These are phyloP conservation scores for Emericellopsis atlantica DNA, from an alignment of 2,329 filamentous ascomycete species.

Conservation along the genomic window DNA sequence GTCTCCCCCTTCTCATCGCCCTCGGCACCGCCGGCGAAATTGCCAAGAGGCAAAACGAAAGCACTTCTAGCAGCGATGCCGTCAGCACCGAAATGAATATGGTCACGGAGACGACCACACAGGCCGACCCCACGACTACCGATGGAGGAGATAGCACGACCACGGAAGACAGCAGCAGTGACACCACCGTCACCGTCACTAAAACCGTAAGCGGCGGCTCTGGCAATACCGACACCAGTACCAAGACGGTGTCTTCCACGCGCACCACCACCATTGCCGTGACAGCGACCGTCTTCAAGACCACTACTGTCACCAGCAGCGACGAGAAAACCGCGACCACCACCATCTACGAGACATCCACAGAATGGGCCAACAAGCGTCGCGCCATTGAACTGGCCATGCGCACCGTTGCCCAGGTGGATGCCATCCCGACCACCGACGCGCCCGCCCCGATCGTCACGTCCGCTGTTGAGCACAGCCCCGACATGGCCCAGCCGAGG, in stretches of 20 bases:
- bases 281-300: constrained; percentile 13
- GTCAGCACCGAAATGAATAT: no score
- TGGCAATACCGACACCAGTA: constrained; percentile 1
- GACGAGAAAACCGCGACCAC: constrained; percentile 19
- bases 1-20: constrained; percentile 4
- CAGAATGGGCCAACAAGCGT: constrained; percentile 19
- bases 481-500: constrained; percentile 1
- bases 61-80: neutral
- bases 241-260: constrained; percentile 3
- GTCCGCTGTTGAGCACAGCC: constrained; percentile 2
- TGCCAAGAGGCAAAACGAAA: neutral
- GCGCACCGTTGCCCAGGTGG: constrained; percentile 1
- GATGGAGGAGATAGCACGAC: constrained; percentile 9
- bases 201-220: constrained; percentile 14
- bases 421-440: constrained; percentile 1
- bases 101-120: neutral
- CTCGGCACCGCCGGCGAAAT: constrained; percentile 1
- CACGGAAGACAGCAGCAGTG: constrained; percentile 7
- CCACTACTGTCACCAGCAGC: constrained; percentile 15
- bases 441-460: constrained; percentile 1
- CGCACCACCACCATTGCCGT: constrained; percentile 7
- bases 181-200: constrained; percentile 16
- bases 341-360: constrained; percentile 21
- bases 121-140: neutral
- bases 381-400: constrained; percentile 2